Conservation (phyloP, 345 rosid genomes). For the Hypericum androsaemum region DNA sequence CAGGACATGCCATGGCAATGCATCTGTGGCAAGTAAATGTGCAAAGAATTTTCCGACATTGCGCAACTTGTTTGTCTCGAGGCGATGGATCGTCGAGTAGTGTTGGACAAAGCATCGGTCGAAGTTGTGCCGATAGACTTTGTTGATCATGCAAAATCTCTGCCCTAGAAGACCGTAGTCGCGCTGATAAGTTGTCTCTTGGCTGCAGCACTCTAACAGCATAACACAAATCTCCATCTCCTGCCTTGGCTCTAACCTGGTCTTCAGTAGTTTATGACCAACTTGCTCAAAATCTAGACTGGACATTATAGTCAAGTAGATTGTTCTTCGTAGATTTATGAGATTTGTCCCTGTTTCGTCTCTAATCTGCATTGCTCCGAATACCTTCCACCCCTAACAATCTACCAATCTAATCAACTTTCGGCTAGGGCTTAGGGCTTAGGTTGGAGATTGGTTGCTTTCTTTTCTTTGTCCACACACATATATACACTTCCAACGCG, state of each 20-base stretch:
- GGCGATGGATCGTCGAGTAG: conserved; percentile 88
- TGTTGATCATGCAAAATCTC: conserved; percentile 92
- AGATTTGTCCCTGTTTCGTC: conserved; percentile 97
- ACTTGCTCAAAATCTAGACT: conserved; percentile 98
- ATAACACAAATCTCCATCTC: conserved; percentile 95
- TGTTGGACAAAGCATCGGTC: conserved; percentile 88
- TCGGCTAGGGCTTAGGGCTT: too few relatives aligned
- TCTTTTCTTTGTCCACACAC: too few relatives aligned
- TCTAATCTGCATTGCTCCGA: conserved; percentile 59
- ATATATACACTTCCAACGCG: too few relatives aligned
- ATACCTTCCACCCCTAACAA: too few relatives aligned
- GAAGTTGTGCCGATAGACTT: conserved; percentile 77
- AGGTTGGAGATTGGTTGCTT: too few relatives aligned
- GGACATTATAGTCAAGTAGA: conserved; percentile 91
- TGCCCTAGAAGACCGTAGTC: conserved; percentile 86
- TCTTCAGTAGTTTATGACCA: conserved; percentile 87
- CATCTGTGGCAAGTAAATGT: conserved; percentile 83
- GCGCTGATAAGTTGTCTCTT: conserved; percentile 88
- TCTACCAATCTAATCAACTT: too few relatives aligned
- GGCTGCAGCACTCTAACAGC: conserved; percentile 93
- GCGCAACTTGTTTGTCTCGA: conserved; percentile 81
- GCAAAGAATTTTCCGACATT: conserved; percentile 94
- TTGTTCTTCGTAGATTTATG: conserved; percentile 89
- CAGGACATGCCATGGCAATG: conserved; percentile 89
- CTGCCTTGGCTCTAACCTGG: conserved; percentile 95